Percentiles rank a stretch among this genome's conserved stretches.
Evolutionary conservation across 345 rosid species (phyloP).

Genomic region (Melaleuca quinquenervia): DNA sequence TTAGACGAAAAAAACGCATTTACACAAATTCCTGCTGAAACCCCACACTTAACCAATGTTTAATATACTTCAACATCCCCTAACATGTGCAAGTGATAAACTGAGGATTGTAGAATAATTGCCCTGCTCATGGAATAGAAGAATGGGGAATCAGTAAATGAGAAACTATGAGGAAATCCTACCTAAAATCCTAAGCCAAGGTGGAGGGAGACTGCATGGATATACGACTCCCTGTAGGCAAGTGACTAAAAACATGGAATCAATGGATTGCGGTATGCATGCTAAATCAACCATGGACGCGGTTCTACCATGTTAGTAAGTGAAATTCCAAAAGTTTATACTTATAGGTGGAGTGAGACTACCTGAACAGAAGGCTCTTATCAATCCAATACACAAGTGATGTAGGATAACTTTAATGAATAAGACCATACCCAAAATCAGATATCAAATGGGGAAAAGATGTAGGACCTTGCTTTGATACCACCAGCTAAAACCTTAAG

Average conservation of each 20-base stretch:
- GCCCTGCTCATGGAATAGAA: neutral
- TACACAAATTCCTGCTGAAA: neutral
- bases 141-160: neutral
- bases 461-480: neutral
- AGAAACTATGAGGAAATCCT: neutral
- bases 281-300: neutral
- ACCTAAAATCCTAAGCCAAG: neutral
- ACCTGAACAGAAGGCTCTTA: neutral
- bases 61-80: neutral
- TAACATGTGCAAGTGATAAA: neutral
- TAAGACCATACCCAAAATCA: neutral
- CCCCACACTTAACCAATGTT: neutral
- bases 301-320: neutral
- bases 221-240: neutral
- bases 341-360: neutral
- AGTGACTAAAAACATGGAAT: neutral
- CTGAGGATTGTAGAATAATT: neutral
- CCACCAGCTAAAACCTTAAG: neutral
- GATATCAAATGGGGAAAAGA: neutral
- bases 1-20: neutral
- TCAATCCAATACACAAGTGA: neutral
- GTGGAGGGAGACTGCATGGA: neutral
- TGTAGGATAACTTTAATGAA: neutral
- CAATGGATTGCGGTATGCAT: neutral
- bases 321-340: neutral